A percentile compares a stretch with the other conserved stretches of the same genome.
These are phyloP conservation scores for Fusarium humuli DNA, from an alignment of 2,329 filamentous ascomycete species.

Conservation along the genomic window DNA sequence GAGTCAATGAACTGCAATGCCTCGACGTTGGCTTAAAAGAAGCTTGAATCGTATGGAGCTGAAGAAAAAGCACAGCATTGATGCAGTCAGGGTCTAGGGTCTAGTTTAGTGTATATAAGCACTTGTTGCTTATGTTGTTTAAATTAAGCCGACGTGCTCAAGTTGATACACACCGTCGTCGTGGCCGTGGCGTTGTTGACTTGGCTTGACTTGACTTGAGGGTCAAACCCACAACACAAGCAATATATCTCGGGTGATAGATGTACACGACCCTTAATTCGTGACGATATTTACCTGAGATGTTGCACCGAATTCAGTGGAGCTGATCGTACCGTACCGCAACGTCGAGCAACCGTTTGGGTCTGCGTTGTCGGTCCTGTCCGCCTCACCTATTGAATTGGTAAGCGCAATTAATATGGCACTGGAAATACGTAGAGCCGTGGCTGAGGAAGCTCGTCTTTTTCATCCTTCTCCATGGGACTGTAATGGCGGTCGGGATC, in stretches of 20 bases:
- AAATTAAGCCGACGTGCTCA: constrained; percentile 5
- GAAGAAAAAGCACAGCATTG: not conserved
- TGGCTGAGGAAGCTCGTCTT: not conserved
- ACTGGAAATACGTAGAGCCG: not conserved
- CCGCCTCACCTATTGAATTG: constrained; percentile 12
- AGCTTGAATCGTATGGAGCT: not conserved
- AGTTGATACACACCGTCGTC: not conserved
- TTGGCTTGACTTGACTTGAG: not conserved
- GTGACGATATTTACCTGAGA: not conserved
- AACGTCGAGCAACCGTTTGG: not conserved
- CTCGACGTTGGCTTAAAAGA: not conserved
- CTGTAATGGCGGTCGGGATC: constrained; percentile 1
- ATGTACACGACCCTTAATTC: not conserved
- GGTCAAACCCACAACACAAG: not conserved
- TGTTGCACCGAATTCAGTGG: constrained; percentile 10
- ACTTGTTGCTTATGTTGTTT: constrained; percentile 1
- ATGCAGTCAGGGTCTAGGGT: not conserved
- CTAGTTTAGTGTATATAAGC: constrained; percentile 17
- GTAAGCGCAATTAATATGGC: constrained; percentile 1
- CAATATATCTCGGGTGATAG: constrained; percentile 1
- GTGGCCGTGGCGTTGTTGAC: not conserved
- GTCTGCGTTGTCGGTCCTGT: not conserved
- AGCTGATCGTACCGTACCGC: not conserved
- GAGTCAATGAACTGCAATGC: not conserved
- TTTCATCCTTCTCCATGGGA: not conserved